Base-by-base conservation (phyloP, 345 rosid genomes). In the Combretum micranthum region DNA sequence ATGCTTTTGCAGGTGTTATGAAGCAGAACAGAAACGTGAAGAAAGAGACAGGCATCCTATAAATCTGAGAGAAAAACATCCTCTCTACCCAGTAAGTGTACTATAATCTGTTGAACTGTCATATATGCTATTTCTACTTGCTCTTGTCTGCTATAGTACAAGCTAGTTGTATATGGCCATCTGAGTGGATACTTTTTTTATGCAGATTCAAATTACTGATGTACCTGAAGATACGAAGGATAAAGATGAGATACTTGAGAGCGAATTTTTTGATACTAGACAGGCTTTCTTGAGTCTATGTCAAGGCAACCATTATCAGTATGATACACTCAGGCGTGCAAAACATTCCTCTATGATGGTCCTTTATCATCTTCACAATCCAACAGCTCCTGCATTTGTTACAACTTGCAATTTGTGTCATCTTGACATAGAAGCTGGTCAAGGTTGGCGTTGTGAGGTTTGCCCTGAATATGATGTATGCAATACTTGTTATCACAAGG, bases 321-420 rank as follows among this genome's bases (percentile, higher is more conserved):
- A 90, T 75, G 99, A 94, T 63, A 94, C 97, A 47, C 62, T 94
- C 65, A 83, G 99, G 72, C 88, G 99, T 59, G 99, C 99, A 46
- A 93, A 93, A 59, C 99, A 93, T 74, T 93, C 99, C 19, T 93
- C 99, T 18, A 93, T 93, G 97, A 93, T 93, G 99, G 87, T 93
- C 39, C 96, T 93, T 44, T 93, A 93, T 81, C 99, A 93, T 77
- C 90, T 93, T 49, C 97, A 93, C 56, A 93, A 93, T 74, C 99
- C 99, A 63, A 89, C 97, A 50, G 99, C 96, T 44, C 99, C 97
- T 61, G 97, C 99, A 19, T 93, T 89, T 75, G 97, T 93, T 43
- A 82, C 84, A 1, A 87, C 96, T n/a, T 93, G 99, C 82, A 80
- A 83, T 56, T 54, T 76, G 56, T 93, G 99, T 55, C 79, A 74